Conservation (phyloP, 2,329 filamentous ascomycete genomes). For the Cercospora zeina region DNA sequence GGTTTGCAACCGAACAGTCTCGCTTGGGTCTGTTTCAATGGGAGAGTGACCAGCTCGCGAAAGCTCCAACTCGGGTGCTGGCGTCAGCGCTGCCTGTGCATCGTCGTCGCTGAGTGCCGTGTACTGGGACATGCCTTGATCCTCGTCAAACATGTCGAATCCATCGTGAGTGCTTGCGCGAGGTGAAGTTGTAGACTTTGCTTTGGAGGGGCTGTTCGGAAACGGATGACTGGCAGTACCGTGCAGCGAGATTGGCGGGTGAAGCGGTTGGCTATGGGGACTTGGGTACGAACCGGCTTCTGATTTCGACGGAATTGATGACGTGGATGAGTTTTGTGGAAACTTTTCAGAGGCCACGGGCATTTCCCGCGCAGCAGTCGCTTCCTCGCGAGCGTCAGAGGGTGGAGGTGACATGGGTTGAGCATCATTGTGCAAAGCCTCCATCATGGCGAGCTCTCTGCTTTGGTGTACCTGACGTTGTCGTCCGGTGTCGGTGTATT, state of each 20-base stretch:
- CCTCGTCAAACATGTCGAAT: slow-evolving; percentile 30
- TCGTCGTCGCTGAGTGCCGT: slow-evolving; percentile 22
- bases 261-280: slow-evolving; percentile 34
- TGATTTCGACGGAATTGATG: neutral
- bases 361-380: slow-evolving; percentile 6
- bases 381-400: slow-evolving; percentile 28
- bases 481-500: slow-evolving; percentile 30
- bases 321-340: slow-evolving; percentile 29
- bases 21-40: slow-evolving; percentile 33
- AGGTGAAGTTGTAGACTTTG: slow-evolving; percentile 13
- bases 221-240: slow-evolving; percentile 43
- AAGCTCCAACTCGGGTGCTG: neutral
- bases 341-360: neutral
- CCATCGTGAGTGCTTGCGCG: slow-evolving; percentile 20
- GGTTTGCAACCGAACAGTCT: slow-evolving; percentile 12
- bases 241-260: slow-evolving; percentile 29
- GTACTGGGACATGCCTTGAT: neutral
- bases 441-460: slow-evolving; percentile 42
- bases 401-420: slow-evolving; percentile 41
- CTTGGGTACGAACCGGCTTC: slow-evolving; percentile 23
- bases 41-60: slow-evolving; percentile 23
- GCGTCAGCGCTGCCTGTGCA: slow-evolving; percentile 10
- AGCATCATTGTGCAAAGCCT: slow-evolving; percentile 40
- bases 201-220: slow-evolving; percentile 47
- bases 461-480: slow-evolving; percentile 37